These are phyloP conservation scores for Kodamaea plutei DNA, from an alignment of 1,139 yeast species.

Conservation along the genomic window DNA sequence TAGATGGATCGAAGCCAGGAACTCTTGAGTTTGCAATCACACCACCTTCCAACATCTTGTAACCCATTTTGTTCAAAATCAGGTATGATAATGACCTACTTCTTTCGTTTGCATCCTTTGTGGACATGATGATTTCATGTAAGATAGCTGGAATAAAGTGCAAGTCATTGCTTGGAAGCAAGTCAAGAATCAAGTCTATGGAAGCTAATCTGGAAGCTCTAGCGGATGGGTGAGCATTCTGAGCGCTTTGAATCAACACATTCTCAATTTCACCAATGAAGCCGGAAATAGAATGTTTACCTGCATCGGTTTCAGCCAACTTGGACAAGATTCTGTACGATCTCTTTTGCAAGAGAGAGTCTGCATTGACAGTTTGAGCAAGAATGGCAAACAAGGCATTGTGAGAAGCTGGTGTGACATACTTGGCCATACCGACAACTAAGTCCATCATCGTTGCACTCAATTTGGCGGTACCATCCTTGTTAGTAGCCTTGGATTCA, in stretches of 20 bases:
- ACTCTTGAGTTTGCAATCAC: conserved; percentile 59
- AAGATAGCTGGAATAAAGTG: conserved; percentile 76
- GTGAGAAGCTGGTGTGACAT: conserved; percentile 68
- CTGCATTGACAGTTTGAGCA: conserved; percentile 58
- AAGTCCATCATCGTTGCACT: conserved; percentile 89
- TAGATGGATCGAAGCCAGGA: conserved; percentile 61
- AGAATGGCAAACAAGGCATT: conserved; percentile 76
- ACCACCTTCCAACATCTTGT: conserved; percentile 71
- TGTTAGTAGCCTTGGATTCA: conserved; percentile 13
- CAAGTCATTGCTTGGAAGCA: conserved; percentile 60
- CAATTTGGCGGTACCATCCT: conserved; percentile 39
- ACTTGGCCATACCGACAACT: conserved; percentile 80
- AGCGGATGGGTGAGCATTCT: conserved; percentile 65
- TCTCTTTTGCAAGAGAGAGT: conserved; percentile 81
- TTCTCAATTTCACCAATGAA: conserved; percentile 58
- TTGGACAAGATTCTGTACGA: conserved; percentile 77
- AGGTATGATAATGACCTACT: conserved; percentile 80
- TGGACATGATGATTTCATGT: conserved; percentile 84
- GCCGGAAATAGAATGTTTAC: conserved; percentile 46
- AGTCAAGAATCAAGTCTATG: conserved; percentile 53
- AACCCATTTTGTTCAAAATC: conserved; percentile 76
- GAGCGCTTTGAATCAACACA: conserved; percentile 56
- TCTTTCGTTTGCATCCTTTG: conserved; percentile 92
- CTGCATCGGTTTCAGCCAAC: conserved; percentile 66
- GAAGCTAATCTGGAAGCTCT: conserved; percentile 78